These are phyloP conservation scores for Pyrus betulifolia DNA, from an alignment of 306 rosid species.

Conservation along the genomic window DNA sequence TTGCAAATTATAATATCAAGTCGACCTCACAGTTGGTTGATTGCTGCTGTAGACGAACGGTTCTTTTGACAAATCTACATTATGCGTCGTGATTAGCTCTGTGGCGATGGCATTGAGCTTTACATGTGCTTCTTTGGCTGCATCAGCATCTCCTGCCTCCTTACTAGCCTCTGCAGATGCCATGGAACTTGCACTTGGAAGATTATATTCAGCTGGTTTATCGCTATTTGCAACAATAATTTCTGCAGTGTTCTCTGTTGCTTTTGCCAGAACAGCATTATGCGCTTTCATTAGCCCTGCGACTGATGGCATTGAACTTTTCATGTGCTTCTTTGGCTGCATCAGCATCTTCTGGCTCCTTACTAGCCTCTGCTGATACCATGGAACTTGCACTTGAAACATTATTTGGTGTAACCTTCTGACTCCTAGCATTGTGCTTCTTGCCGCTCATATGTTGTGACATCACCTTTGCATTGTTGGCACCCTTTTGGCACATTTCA, in stretches of 20 bases:
- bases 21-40: too few species aligned
- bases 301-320: neutral
- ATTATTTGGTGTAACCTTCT: neutral
- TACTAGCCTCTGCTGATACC: slow-evolving; percentile 3
- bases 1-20: too few species aligned
- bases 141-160: neutral
- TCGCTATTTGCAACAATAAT: too few species aligned
- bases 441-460: slow-evolving; percentile 32
- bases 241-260: neutral
- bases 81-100: too few species aligned
- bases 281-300: neutral
- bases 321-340: slow-evolving; percentile 7
- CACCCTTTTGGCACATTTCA: slow-evolving; percentile 29
- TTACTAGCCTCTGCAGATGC: neutral
- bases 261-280: neutral
- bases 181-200: too few species aligned
- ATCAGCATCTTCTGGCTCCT: slow-evolving; percentile 1
- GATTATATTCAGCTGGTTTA: too few species aligned
- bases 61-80: slow-evolving; percentile 2
- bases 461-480: slow-evolving; percentile 15
- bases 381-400: neutral
- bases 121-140: slow-evolving; percentile 4
- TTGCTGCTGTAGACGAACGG: too few species aligned
- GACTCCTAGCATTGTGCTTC: slow-evolving; percentile 25
- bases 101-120: too few species aligned